Conservation (phyloP, 768 basidiomycete genomes). For the Lentinula detonsa region DNA sequence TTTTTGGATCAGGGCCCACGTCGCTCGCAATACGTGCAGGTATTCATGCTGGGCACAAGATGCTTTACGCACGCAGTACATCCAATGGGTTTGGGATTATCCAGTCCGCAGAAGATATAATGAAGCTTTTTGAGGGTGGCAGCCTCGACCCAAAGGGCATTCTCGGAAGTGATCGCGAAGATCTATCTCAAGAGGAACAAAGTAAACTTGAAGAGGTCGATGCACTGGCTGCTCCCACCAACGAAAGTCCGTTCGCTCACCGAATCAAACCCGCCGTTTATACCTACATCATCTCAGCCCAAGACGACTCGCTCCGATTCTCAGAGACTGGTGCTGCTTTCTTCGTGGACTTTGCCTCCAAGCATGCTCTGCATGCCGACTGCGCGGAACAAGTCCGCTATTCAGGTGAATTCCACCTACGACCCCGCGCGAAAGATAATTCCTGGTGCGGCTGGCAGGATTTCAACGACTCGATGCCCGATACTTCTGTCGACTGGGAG, state of each 20-base stretch:
- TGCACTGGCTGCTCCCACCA: neutral
- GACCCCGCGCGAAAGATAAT: slow-evolving; percentile 36
- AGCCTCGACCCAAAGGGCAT: slow-evolving; percentile 1
- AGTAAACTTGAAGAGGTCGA: neutral
- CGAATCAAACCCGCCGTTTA: slow-evolving; percentile 79
- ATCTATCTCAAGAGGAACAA: neutral
- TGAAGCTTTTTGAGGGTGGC: slow-evolving; percentile 31
- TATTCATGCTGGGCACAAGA: slow-evolving; percentile 66
- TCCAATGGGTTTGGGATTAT: slow-evolving; percentile 60
- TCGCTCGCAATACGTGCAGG: slow-evolving; percentile 59
- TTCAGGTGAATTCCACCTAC: slow-evolving; percentile 74
- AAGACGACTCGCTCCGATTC: slow-evolving; percentile 75
- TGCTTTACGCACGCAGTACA: slow-evolving; percentile 68
- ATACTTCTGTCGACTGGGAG: slow-evolving; percentile 66
- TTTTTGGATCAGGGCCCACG: slow-evolving; percentile 55
- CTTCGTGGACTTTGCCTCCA: slow-evolving; percentile 81
- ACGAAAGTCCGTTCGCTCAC: slow-evolving; percentile 15
- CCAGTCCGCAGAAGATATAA: slow-evolving; percentile 38
- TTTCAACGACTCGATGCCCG: slow-evolving; percentile 49
- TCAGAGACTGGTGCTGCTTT: slow-evolving; percentile 86
- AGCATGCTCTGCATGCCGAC: slow-evolving; percentile 81
- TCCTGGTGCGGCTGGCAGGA: slow-evolving; percentile 47
- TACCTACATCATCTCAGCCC: slow-evolving; percentile 75
- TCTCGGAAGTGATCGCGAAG: neutral
- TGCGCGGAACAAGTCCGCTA: slow-evolving; percentile 64